Evolutionary conservation across 345 rosid genomes (phyloP), one percentile per base, ranked within the genome.

Genomic region (Aquilaria sinensis): DNA sequence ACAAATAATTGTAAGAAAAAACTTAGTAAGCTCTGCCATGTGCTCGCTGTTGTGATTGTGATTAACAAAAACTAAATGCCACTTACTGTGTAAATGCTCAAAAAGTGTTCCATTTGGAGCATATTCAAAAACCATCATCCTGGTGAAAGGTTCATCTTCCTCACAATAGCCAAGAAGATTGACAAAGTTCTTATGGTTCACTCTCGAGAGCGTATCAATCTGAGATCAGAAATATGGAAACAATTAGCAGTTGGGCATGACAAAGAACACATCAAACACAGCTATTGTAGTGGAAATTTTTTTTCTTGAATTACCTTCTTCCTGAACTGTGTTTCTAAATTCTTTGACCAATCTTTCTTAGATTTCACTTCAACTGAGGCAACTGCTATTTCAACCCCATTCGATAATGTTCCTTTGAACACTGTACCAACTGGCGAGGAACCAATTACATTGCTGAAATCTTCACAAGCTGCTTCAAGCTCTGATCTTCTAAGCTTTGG

Each of bases 51-150:
- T 9, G 12, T 41, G 57, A 23, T 9, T 13, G 33, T 15, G 41
- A 49, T 43, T 46, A 41, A 12, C 30, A 49, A 53, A 3, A 33
- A 33, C 46, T 11, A 53, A 54, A 3, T 29, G 30, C 46, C 9
- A 71, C 92, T 83, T 65, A 94, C 99, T 50, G 67, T 94, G 97
- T 78, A 94, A 63, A 80, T 94, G 97, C 69, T 94, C 97, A 33
- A 80, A 88, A 53, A 94, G 89, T 46, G 97, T 88, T 51, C 99
- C 99, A 62, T 90, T 88, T 31, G 99, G 95, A 74, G 96, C 90
- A 63, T 94, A 94, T 57, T 94, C 99, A 68, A 94, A 94, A 77
- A 90, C 95, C 95, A 93, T 77, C 89, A 86, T 88, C 78, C 99
- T 90, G 1, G 99, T 88, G 77, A 93, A 88, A 70, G 96, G 96